Conservation (phyloP, 352 stramenopile genomes). For the Phytopythium ostracodes region DNA sequence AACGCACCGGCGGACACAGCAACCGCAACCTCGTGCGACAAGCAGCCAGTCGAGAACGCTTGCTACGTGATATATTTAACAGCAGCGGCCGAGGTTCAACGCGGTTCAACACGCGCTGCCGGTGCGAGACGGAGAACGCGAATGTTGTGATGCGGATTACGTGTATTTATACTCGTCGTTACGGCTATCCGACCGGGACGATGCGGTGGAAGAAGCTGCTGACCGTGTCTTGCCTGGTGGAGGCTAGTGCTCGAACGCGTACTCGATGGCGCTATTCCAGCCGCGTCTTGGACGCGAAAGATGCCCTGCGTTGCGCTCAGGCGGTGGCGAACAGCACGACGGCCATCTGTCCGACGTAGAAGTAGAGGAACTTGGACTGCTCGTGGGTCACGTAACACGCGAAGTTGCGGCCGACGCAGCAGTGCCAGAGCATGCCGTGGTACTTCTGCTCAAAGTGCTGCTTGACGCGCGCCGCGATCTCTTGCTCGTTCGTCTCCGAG, state of each 20-base stretch:
- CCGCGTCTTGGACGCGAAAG: too few species aligned
- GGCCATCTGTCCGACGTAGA: conserved; percentile 94
- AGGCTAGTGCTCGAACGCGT: too few species aligned
- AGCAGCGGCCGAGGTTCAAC: background rate
- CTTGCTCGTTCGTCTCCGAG: conserved; percentile 79
- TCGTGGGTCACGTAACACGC: conserved; percentile 94
- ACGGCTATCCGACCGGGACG: background rate
- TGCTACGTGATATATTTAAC: background rate
- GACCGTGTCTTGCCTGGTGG: too few species aligned
- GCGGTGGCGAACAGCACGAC: conserved; percentile 89
- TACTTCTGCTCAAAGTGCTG: conserved; percentile 92
- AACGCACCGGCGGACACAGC: background rate
- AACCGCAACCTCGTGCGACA: background rate
- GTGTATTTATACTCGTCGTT: conserved; percentile 6
- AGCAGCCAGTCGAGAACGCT: background rate
- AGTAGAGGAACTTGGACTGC: conserved; percentile 94
- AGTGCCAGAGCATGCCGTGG: conserved; percentile 91
- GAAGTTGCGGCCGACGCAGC: conserved; percentile 93
- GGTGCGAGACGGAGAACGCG: background rate
- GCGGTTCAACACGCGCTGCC: background rate
- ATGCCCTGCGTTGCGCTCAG: conserved; percentile 12
- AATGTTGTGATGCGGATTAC: background rate
- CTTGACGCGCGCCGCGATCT: conserved; percentile 91
- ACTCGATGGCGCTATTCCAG: background rate
- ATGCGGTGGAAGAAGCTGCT: background rate